These are phyloP conservation scores for Trichoderma erinaceum DNA, from an alignment of 495 filamentous ascomycete genomes.

Conservation along the genomic window DNA sequence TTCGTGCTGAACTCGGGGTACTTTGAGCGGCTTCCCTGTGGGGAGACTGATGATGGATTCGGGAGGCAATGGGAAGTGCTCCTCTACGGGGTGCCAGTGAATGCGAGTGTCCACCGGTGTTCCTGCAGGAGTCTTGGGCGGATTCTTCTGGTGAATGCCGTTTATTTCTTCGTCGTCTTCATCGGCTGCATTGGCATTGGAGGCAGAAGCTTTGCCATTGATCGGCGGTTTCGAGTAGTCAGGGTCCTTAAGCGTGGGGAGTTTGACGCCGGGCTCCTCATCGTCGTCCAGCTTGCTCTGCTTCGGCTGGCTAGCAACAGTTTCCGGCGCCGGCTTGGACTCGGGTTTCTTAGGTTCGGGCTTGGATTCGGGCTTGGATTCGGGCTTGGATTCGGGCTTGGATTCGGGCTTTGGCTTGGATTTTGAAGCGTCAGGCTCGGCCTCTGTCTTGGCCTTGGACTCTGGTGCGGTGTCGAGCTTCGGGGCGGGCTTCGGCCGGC, in stretches of 20 bases:
- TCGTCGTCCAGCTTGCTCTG: slow-evolving; percentile 18
- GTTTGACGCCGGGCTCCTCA: slow-evolving; percentile 25
- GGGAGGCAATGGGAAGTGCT: slow-evolving; percentile 67
- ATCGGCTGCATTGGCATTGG: slow-evolving; percentile 22
- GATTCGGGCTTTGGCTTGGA: slow-evolving; percentile 15
- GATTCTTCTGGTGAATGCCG: slow-evolving; percentile 13
- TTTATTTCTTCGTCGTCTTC: slow-evolving; percentile 10
- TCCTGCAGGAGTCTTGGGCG: slow-evolving; percentile 13
- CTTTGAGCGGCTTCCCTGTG: slow-evolving; percentile 55
- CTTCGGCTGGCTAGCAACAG: neutral
- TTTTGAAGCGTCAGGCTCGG: neutral
- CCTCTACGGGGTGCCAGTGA: slow-evolving; percentile 59
- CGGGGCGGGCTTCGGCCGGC: slow-evolving; percentile 18
- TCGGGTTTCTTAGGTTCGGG: slow-evolving; percentile 5
- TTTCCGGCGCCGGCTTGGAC: neutral
- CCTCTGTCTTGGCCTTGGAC: slow-evolving; percentile 15
- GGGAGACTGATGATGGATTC: slow-evolving; percentile 70
- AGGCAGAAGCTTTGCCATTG: slow-evolving; percentile 15
- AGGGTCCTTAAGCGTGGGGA: slow-evolving; percentile 34
- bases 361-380: slow-evolving; percentile 16
- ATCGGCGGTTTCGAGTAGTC: slow-evolving; percentile 25
- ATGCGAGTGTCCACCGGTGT: slow-evolving; percentile 28
- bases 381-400: neutral
- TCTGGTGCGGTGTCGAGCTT: slow-evolving; percentile 11
- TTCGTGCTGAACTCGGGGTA: slow-evolving; percentile 69